Evolutionary conservation across 371 early-diverging fungal species (phyloP).

Genomic region (Batrachochytrium dendrobatidis): DNA sequence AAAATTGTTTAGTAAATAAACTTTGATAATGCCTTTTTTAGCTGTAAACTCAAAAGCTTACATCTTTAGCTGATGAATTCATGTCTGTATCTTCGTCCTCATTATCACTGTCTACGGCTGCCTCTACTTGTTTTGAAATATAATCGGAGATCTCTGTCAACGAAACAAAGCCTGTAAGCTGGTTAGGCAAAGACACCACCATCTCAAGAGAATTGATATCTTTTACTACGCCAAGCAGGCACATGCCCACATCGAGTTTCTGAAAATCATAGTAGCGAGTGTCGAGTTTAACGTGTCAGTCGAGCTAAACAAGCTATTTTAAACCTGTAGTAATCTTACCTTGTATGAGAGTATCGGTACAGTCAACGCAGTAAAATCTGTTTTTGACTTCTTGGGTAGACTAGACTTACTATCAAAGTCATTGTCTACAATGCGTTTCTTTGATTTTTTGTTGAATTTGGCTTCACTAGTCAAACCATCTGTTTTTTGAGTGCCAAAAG

Average conservation of each 20-base stretch:
- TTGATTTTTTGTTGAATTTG: neutral
- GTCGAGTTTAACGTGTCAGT: too few relatives aligned
- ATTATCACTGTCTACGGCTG: slow-evolving; percentile 47
- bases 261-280: too few relatives aligned
- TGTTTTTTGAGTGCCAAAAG: too few relatives aligned
- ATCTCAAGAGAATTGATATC: slow-evolving; percentile 75
- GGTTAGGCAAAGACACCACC: slow-evolving; percentile 68
- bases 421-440: neutral
- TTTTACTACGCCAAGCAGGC: slow-evolving; percentile 68
- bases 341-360: neutral
- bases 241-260: slow-evolving; percentile 62
- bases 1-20: too few relatives aligned
- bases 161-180: slow-evolving; percentile 65
- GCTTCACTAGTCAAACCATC: too few relatives aligned
- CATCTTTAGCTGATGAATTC: too few relatives aligned
- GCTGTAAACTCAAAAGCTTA: too few relatives aligned
- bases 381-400: neutral
- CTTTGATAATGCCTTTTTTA: too few relatives aligned
- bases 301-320: too few relatives aligned
- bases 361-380: neutral
- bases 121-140: slow-evolving; percentile 56
- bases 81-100: slow-evolving; percentile 42
- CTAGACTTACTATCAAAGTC: neutral
- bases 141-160: slow-evolving; percentile 70
- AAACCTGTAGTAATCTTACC: too few relatives aligned